Conservation (phyloP, 2,329 filamentous ascomycete genomes). For the Laburnicola sp. region DNA sequence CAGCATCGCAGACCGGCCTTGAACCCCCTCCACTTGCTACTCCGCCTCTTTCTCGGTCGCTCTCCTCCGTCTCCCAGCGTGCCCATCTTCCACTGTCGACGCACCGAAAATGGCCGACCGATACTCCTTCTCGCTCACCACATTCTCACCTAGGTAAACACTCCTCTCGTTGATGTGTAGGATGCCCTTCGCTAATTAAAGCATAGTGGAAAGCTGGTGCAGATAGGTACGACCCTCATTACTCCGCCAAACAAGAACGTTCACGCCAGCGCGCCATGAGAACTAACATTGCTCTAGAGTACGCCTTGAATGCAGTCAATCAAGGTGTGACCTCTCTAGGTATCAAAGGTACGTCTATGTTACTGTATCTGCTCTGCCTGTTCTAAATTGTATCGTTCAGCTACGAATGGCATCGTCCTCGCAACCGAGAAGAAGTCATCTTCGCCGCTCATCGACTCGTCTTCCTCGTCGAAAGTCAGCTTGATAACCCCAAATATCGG, state of each 20-base stretch:
- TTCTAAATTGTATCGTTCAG: constrained; percentile 52
- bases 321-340: constrained; percentile 97
- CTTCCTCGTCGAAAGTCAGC: constrained; percentile 95
- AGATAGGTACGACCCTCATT: constrained; percentile 71
- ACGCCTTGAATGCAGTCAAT: constrained; percentile 98
- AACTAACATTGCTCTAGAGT: constrained; percentile 65
- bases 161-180: constrained; percentile 18
- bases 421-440: constrained; percentile 99
- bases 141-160: constrained; percentile 95
- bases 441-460: constrained; percentile 91
- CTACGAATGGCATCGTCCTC: constrained; percentile 97
- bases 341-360: constrained; percentile 76
- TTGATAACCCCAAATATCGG: constrained; percentile 98
- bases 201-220: constrained; percentile 91
- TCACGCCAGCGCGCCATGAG: constrained; percentile 12
- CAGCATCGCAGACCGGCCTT: constrained; percentile 21
- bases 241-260: background rate
- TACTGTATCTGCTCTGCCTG: background rate
- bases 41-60: background rate
- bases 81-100: constrained; percentile 11
- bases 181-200: constrained; percentile 51
- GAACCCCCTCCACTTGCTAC: constrained; percentile 8
- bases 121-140: constrained; percentile 99
- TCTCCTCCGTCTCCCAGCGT: background rate
- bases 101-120: constrained; percentile 78